Base-by-base conservation (phyloP, 176 grass and related monocot species). In the Paspalum notatum region DNA sequence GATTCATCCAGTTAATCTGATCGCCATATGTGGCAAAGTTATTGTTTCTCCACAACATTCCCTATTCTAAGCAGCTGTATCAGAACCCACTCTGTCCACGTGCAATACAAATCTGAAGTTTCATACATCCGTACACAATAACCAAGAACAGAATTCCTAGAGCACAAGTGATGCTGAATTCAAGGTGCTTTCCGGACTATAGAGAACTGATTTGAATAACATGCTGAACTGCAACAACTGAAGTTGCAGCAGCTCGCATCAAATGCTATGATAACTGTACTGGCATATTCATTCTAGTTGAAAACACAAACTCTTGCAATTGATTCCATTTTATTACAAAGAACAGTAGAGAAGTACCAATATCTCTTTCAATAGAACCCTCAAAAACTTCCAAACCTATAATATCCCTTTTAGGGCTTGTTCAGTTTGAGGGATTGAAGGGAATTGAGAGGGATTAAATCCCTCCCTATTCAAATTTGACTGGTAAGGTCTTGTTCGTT, bases 161-260 rank as follows among this genome's bases (percentile, higher is more conserved):
- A 11, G 14, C 8, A 0, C 15, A 21, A 71, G 12, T 54, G 11
- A 64, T 7, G 46, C 8, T 44, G 52, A 82, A 85, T 39, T 85
- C 45, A 46, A 60, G 53, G n/a, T 79, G 46, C 21, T 45, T 17
- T 14, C 1, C 12, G 10, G 1, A 54, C 9, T 22, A 48, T 44
- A 76, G 51, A 84, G 9, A 73, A 73, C 13, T 54, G 49, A n/a
- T 13, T 39, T 54, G 26, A 76, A 9, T 67, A 76, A 20, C 17
- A 5, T 67, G 54, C 40, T 72, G 46, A 74, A 39, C 50, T 40
- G 18, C 4, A 72, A 21, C 16, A 5, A 50, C 12, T n/a, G 54
- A 51, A 42, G 52, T 66, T 80, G 25, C 77, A 32, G 5, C 10
- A 16, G 14, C 47, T 22, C 12, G 68, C 41, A 59, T 6, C 52